Conservation (phyloP, 1,139 yeast genomes). For the Zygosaccharomyces sapae region DNA sequence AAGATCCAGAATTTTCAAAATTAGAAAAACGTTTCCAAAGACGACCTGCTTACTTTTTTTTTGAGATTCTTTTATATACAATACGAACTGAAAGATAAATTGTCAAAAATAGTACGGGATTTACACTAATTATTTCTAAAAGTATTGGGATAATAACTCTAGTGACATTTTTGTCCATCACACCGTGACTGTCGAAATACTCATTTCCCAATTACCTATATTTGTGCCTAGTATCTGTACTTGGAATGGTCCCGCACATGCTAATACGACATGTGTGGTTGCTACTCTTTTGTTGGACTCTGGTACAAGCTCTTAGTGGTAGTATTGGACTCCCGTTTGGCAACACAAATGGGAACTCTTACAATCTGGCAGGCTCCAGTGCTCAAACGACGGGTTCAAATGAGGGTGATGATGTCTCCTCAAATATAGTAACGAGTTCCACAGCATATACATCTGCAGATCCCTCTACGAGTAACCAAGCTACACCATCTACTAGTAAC, state of each 20-base stretch:
- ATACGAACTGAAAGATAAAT: neutral
- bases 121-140: neutral
- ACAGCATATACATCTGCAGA: neutral
- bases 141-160: neutral
- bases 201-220: neutral
- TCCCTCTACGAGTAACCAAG: neutral
- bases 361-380: neutral
- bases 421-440: neutral
- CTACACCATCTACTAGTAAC: neutral
- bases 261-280: slow-evolving; percentile 3
- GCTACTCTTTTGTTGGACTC: neutral
- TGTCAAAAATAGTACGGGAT: neutral
- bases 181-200: neutral
- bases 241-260: neutral
- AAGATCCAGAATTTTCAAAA: neutral
- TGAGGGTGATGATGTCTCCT: neutral
- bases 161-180: neutral
- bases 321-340: neutral
- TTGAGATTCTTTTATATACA: neutral
- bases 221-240: neutral
- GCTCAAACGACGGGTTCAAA: neutral
- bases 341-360: neutral
- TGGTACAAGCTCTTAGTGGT: slow-evolving; percentile 1
- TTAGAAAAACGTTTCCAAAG: neutral
- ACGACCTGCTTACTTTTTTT: neutral